Base-by-base conservation (phyloP, 2,329 filamentous ascomycete genomes). In the Aspergillus brunneoviolaceus region DNA sequence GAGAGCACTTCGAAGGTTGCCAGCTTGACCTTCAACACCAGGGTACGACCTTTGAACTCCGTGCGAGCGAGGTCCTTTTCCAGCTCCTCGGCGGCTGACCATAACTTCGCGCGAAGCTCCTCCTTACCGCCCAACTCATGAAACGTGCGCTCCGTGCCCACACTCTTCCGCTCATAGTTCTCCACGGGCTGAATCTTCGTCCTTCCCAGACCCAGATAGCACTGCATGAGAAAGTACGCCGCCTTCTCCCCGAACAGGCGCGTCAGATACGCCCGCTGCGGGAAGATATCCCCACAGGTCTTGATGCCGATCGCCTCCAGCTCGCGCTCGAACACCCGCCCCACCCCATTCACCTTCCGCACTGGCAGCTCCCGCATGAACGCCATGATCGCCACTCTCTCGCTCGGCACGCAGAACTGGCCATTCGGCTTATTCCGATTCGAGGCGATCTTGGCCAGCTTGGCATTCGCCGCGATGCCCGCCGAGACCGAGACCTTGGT, bases 391-490 rank as follows among this genome's bases (percentile, higher is more conserved):
- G 86, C 83, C 27, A 80, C 77, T 10, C 93, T 84, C 47, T 96
- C 88, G 55, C 84, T 90, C 0, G 89, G 83, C 1, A 98, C 80
- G 10, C 85, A 78, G 67, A 89, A 98, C 71, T 98, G 95, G 0
- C 95, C 95, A 68, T 99, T 96, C 0, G 95, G 95, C 72, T 99
- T 99, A 76, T 98, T 97, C 74, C 89, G 86, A 72, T 99, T 97
- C 19, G 92, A 96, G 68, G 90, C 92, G 33, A 99, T 96, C 76
- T 99, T 99, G 31, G 95, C 94, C 14, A 99, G 82, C 71, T 92
- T 94, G 0, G 93, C 89, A 74, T 99, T 99, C 1, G 92, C 90
- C 0, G 92, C 94, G 61, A 99, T 96, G 0, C 95, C 95, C 0
- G 94, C 95, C 16, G 93, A 97, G 3, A 99, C 89, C 0, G 93